Conservation (phyloP, 2,329 filamentous ascomycete genomes). For the Bipolaris bicolor region DNA sequence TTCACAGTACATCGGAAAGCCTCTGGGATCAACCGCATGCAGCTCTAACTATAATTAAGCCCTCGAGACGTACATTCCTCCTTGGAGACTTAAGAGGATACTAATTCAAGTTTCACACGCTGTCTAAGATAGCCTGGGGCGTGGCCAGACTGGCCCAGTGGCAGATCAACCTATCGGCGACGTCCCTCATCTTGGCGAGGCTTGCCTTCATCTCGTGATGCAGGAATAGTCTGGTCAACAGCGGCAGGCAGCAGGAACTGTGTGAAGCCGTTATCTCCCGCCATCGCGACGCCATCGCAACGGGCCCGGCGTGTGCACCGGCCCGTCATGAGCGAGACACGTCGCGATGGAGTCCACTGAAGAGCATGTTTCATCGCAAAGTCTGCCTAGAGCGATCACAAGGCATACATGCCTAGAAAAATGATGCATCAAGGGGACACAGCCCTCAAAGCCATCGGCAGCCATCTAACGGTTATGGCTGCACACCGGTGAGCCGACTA, state of each 20-base stretch:
- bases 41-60: constrained; percentile 32
- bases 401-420: constrained; percentile 26
- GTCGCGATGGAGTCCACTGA: neutral
- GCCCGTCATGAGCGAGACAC: neutral
- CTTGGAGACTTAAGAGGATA: constrained; percentile 23
- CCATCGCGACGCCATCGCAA: constrained; percentile 12
- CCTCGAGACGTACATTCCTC: constrained; percentile 1
- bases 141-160: constrained; percentile 18
- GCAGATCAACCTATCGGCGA: constrained; percentile 21
- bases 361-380: constrained; percentile 25
- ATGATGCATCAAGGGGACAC: constrained; percentile 33
- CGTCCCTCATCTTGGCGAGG: constrained; percentile 32
- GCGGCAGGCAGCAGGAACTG: constrained; percentile 18
- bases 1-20: constrained; percentile 19
- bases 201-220: constrained; percentile 30
- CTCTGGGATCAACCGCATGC: constrained; percentile 15
- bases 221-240: constrained; percentile 39
- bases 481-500: constrained; percentile 38
- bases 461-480: constrained; percentile 20
- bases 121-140: constrained; percentile 16
- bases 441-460: constrained; percentile 27
- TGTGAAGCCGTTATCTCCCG: constrained; percentile 27
- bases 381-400: constrained; percentile 27
- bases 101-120: constrained; percentile 17
- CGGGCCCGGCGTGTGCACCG: neutral